phyloP scores from a whole-genome alignment of 73 alveolate genomes.

The Paramecium octaurelia region DNA sequence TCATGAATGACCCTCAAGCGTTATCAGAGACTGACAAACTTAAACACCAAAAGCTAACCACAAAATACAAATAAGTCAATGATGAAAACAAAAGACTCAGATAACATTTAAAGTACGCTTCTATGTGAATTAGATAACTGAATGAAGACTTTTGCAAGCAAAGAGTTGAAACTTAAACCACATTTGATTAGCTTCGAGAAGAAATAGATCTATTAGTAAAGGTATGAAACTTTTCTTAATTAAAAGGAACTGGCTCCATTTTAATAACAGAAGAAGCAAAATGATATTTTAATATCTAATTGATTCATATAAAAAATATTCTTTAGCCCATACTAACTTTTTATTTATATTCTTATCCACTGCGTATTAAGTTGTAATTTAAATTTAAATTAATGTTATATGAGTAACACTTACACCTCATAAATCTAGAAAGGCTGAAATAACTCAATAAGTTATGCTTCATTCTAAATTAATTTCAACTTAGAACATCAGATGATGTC shows the following conservation, averaged over 20 bases:
- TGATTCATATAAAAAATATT: background rate
- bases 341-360: background rate
- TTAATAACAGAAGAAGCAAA: background rate
- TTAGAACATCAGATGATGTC: background rate
- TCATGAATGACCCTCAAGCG: background rate
- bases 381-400: background rate
- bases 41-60: background rate
- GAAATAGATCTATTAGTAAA: constrained; percentile 17
- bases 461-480: background rate
- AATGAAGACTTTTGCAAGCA: background rate
- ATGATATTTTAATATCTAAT: constrained; percentile 5
- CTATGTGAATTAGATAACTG: background rate
- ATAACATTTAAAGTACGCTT: background rate
- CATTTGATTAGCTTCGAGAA: background rate
- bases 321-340: background rate
- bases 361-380: background rate
- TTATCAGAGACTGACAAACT: constrained; percentile 17
- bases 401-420: background rate
- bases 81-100: constrained; percentile 44
- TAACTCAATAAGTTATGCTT: background rate
- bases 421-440: background rate
- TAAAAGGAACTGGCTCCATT: background rate
- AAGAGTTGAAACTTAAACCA: background rate
- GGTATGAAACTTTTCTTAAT: background rate
- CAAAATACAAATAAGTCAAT: background rate